These are phyloP conservation scores for Monosporozyma solicola DNA, from an alignment of 805 yeast genomes.

Conservation along the genomic window DNA sequence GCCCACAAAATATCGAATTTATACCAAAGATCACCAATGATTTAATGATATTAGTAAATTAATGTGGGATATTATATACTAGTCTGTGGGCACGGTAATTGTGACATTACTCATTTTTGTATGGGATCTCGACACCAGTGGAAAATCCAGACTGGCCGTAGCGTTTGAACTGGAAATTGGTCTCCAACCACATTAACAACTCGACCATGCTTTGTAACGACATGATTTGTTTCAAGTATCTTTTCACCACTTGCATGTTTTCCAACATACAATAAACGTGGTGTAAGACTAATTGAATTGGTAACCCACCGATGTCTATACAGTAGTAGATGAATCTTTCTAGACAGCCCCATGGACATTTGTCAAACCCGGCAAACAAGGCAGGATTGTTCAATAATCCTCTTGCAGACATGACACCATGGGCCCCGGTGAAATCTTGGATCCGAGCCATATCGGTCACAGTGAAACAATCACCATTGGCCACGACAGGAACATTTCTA, in stretches of 20 bases:
- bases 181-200: constrained; percentile 77
- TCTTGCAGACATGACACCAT: constrained; percentile 94
- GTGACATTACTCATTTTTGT: constrained; percentile 4
- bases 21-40: too few relatives aligned
- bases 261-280: constrained; percentile 85
- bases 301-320: constrained; percentile 67
- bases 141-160: constrained; percentile 67
- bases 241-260: constrained; percentile 36
- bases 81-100: too few relatives aligned
- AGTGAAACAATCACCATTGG: constrained; percentile 90
- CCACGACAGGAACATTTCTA: constrained; percentile 77
- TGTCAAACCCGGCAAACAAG: constrained; percentile 60
- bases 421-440: constrained; percentile 58
- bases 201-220: constrained; percentile 47
- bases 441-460: constrained; percentile 57
- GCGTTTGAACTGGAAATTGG: constrained; percentile 54
- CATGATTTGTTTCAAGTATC: constrained; percentile 54
- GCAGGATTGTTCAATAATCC: constrained; percentile 86
- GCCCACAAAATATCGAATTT: too few relatives aligned
- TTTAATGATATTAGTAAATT: too few relatives aligned
- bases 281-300: constrained; percentile 76
- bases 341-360: constrained; percentile 86
- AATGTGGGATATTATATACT: neutral
- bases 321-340: constrained; percentile 77
- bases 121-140: constrained; percentile 37